Conservation (phyloP, 2,329 filamentous ascomycete species). For the Neofusicoccum kwambonambiense region DNA sequence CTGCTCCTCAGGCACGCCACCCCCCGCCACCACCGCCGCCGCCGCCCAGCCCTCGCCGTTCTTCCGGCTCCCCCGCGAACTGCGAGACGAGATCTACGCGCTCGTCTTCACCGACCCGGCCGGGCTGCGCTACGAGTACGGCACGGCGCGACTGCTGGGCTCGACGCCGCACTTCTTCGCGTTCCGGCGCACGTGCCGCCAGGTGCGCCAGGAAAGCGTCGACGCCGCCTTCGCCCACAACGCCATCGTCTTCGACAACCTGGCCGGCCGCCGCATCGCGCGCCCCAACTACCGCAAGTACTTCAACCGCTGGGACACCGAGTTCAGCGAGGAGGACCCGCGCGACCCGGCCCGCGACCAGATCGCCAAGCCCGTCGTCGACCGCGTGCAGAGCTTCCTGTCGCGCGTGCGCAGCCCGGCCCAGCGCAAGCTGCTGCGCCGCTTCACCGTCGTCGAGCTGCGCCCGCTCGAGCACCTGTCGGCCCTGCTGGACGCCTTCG, state of each 20-base stretch:
- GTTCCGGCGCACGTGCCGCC: conserved; percentile 1
- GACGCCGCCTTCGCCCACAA: conserved; percentile 1
- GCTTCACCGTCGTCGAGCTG: conserved; percentile 13
- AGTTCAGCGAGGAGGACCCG: conserved; percentile 17
- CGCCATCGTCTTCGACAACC: conserved; percentile 17
- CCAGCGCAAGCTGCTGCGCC: background rate
- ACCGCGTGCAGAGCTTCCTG: conserved; percentile 13
- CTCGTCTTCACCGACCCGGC: conserved; percentile 3
- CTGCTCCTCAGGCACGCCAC: background rate
- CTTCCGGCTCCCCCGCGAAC: conserved; percentile 17
- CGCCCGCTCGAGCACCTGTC: conserved; percentile 11
- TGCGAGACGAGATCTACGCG: conserved; percentile 9
- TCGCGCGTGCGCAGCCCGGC: background rate
- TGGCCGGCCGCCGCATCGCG: conserved; percentile 7
- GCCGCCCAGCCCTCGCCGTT: background rate
- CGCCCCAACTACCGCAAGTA: conserved; percentile 18
- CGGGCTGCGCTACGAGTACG: conserved; percentile 16
- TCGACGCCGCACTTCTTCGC: conserved; percentile 8
- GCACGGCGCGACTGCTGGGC: background rate
- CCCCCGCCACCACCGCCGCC: background rate
- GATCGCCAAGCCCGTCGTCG: conserved; percentile 14
- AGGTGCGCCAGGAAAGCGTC: background rate
- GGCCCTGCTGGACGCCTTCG: conserved; percentile 9
- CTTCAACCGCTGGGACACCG: conserved; percentile 18
- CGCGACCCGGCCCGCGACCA: conserved; percentile 5